A percentile compares a stretch with the other conserved stretches of the same genome.
phyloP scores from a whole-genome alignment of 1,284 basidiomycete species.

The Lentinus polychrous region DNA sequence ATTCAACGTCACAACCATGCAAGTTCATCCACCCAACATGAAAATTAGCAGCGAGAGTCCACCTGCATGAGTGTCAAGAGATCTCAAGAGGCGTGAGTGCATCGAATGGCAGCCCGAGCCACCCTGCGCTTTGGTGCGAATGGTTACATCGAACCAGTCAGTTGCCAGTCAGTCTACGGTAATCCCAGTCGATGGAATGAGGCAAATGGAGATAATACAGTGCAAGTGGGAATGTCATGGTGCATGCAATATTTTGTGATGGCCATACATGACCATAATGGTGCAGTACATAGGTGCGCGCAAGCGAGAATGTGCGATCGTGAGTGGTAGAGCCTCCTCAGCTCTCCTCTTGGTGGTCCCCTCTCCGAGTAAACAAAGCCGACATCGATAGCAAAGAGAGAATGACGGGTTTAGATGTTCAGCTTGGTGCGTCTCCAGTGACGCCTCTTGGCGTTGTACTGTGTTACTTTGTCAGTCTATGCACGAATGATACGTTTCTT shows the following conservation, averaged over 20 bases:
- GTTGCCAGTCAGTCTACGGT: neutral
- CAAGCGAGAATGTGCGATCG: slow-evolving; percentile 8
- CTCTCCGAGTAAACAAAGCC: slow-evolving; percentile 4
- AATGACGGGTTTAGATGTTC: slow-evolving; percentile 63
- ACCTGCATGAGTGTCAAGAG: too few relatives aligned
- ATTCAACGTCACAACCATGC: too few relatives aligned
- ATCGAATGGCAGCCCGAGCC: too few relatives aligned
- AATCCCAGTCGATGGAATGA: too few relatives aligned
- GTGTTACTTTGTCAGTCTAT: slow-evolving; percentile 11
- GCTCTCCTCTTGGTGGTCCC: slow-evolving; percentile 2
- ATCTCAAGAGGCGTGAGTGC: too few relatives aligned
- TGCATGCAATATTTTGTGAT: slow-evolving; percentile 21
- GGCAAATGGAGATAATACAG: too few relatives aligned
- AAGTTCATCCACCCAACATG: too few relatives aligned
- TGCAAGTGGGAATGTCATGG: neutral
- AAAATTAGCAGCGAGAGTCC: too few relatives aligned
- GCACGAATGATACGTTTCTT: neutral
- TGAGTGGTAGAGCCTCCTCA: neutral
- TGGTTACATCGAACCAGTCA: too few relatives aligned
- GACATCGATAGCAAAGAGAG: slow-evolving; percentile 2
- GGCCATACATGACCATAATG: slow-evolving; percentile 20
- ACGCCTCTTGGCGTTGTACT: slow-evolving; percentile 92
- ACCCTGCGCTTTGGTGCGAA: too few relatives aligned
- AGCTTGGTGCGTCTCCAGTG: slow-evolving; percentile 95
- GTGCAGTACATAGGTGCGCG: slow-evolving; percentile 23